Conservation (phyloP, 192 early-diverging fungal species). For the Globomyces pollinis-pini region DNA sequence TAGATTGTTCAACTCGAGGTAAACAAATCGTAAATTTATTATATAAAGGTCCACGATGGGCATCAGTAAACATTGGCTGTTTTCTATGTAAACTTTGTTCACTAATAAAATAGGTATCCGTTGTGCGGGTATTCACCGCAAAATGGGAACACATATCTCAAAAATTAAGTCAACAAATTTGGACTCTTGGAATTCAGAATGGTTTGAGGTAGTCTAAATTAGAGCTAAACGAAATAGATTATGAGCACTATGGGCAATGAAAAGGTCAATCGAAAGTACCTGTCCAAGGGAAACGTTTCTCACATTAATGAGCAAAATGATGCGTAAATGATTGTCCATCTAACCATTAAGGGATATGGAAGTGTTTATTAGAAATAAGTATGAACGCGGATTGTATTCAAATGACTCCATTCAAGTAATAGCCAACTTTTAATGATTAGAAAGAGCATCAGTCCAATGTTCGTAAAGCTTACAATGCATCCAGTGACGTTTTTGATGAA, state of each 20-base stretch:
- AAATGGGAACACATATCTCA: constrained; percentile 82
- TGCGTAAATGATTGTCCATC: constrained; percentile 39
- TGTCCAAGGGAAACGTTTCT: constrained; percentile 3
- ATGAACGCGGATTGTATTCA: constrained; percentile 68
- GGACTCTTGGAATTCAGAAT: constrained; percentile 82
- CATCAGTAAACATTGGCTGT: constrained; percentile 29
- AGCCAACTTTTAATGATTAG: not conserved
- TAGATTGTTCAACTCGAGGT: constrained; percentile 51
- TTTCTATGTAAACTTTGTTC: constrained; percentile 30
- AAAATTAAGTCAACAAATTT: constrained; percentile 84
- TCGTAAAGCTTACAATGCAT: not conserved
- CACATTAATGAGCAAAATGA: constrained; percentile 40
- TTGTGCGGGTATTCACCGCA: constrained; percentile 42
- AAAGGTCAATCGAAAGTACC: constrained; percentile 49
- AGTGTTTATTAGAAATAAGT: constrained; percentile 69
- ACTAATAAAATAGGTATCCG: too few species aligned
- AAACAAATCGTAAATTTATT: not conserved
- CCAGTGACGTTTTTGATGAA: not conserved
- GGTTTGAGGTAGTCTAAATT: constrained; percentile 58
- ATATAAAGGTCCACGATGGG: constrained; percentile 35
- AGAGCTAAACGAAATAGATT: constrained; percentile 18
- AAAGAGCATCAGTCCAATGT: not conserved
- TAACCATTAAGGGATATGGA: constrained; percentile 59
- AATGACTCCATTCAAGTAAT: not conserved
- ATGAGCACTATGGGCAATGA: constrained; percentile 76